Base-by-base conservation (phyloP, 768 basidiomycete species). In the Lentinula detonsa region DNA sequence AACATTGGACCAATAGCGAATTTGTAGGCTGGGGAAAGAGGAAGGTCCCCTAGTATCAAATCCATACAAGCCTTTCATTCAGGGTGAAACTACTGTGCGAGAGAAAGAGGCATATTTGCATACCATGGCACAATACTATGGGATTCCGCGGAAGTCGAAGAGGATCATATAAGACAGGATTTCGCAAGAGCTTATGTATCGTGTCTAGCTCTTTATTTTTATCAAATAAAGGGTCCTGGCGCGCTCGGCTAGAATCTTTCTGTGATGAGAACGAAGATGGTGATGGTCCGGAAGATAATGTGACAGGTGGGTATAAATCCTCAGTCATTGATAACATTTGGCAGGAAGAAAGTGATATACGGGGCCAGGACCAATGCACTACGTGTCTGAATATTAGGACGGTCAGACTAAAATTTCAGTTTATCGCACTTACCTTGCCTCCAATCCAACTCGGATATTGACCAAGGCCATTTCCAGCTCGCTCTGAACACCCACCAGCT, bases 91-190 rank as follows among this genome's bases (percentile, higher is more conserved):
- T 64, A 65, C 57, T 39, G 57, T 51, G 18, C 43, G 37, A 33
- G 45, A 51, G 34, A 46, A 16, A 54, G 61, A 50, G n/a, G 28
- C 48, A 59, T 18, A 60, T 31, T 66, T 61, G 71, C 83, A 66
- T 67, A 93, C 95, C 96, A 74, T 99, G 96, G 69, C 93, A 97
- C n/a, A 98, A 81, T 3, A 96, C 93, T 60, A 99, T 87, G 1
- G 94, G 93, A 71, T 92, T 85, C 5, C 96, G 86, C 2, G 97
- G 94, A 4, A 80, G 81, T 64, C 91, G 81, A 3, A 89, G 65
- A 0, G 92, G 93, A 63, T 95, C 84, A 65, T 83, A 90, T 33
- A 98, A 78, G 0, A 85, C 79, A 3, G 95, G 93, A 66, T 91
- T 85, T 51, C 77, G 75, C 66, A 97, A 84, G 4, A 98, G 75